phyloP scores from a whole-genome alignment of 495 filamentous ascomycete genomes.

The Entonaema liquescens region DNA sequence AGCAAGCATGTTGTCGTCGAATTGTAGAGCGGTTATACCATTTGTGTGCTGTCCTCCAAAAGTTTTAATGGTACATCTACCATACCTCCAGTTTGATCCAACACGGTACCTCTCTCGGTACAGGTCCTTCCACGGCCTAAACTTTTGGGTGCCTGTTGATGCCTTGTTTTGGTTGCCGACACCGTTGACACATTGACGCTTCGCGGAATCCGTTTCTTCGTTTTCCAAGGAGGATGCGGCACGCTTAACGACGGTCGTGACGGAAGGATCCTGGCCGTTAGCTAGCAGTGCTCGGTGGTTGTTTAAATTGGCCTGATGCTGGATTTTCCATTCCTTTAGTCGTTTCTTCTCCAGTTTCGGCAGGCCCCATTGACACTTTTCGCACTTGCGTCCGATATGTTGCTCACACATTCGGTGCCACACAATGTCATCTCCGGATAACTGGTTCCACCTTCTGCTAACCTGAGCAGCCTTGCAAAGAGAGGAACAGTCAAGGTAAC shows the following conservation, averaged over 20 bases:
- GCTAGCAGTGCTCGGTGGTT: slow-evolving; percentile 35
- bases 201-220: slow-evolving; percentile 46
- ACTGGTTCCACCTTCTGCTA: slow-evolving; percentile 81
- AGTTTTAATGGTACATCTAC: slow-evolving; percentile 79
- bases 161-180: slow-evolving; percentile 15
- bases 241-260: slow-evolving; percentile 44
- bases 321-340: slow-evolving; percentile 84
- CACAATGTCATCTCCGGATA: slow-evolving; percentile 96
- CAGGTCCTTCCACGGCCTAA: slow-evolving; percentile 55
- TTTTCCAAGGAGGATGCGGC: slow-evolving; percentile 41
- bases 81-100: slow-evolving; percentile 95
- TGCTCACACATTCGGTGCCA: slow-evolving; percentile 99
- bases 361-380: slow-evolving; percentile 95
- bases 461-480: slow-evolving; percentile 97
- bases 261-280: slow-evolving; percentile 5
- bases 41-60: slow-evolving; percentile 87
- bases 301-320: slow-evolving; percentile 65
- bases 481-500: slow-evolving; percentile 92
- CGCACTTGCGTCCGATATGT: slow-evolving; percentile 90
- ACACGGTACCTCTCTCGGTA: slow-evolving; percentile 90
- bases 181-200: slow-evolving; percentile 58
- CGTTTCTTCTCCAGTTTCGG: slow-evolving; percentile 88
- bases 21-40: slow-evolving; percentile 95
- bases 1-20: slow-evolving; percentile 90
- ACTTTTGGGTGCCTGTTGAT: slow-evolving; percentile 41